Conservation (phyloP, 2,329 filamentous ascomycete species). For the Aureobasidium lini region DNA sequence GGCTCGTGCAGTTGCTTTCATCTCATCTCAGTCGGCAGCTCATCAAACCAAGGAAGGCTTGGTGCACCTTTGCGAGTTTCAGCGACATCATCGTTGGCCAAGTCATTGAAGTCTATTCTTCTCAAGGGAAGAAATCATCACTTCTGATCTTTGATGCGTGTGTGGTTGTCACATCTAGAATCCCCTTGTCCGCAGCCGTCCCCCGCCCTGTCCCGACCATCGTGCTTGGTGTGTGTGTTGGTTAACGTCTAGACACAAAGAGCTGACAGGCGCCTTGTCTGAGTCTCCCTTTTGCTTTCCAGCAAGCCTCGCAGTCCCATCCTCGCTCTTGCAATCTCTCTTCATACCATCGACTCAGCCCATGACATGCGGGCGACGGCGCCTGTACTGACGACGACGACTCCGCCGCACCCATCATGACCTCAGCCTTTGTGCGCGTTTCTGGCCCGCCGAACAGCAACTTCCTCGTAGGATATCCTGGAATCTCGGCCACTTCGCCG, state of each 20-base stretch:
- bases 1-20: conserved; percentile 6
- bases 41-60: conserved; percentile 5
- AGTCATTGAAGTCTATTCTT: not conserved
- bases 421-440: conserved; percentile 81
- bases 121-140: not conserved
- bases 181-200: conserved; percentile 2
- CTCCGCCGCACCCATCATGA: conserved; percentile 22
- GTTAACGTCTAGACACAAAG: not conserved
- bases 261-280: not conserved
- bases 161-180: not conserved
- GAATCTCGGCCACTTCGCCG: conserved; percentile 94
- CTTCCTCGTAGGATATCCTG: conserved; percentile 93
- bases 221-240: not conserved
- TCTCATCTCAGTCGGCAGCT: not conserved
- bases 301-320: not conserved
- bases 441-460: conserved; percentile 95
- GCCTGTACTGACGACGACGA: not conserved
- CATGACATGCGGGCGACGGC: conserved; percentile 11
- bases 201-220: not conserved
- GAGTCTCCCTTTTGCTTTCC: not conserved
- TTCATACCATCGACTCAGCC: not conserved
- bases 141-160: not conserved
- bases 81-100: not conserved
- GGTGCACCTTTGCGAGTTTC: not conserved
- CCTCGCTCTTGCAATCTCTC: not conserved